phyloP scores from a whole-genome alignment of 164 flowering plant genomes.

The Vitis rupestris region DNA sequence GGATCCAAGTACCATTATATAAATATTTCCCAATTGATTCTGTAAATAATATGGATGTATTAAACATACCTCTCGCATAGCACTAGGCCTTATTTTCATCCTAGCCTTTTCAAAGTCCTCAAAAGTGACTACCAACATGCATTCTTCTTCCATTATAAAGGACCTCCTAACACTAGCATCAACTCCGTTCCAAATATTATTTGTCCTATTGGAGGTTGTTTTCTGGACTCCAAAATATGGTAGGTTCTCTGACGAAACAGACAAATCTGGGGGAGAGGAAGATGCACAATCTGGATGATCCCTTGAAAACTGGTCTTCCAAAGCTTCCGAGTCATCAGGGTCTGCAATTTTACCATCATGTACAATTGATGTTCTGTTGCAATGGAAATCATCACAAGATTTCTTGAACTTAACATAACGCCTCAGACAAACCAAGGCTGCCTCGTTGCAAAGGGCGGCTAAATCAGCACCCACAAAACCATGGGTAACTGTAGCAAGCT shows the following conservation, averaged over 20 bases:
- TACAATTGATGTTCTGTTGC: constrained; percentile 5
- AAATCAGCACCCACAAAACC: constrained; percentile 99
- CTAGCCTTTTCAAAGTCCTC: constrained; percentile 90
- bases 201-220: constrained; percentile 4
- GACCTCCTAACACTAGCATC: constrained; percentile 6
- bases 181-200: constrained; percentile 9
- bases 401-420: constrained; percentile 36
- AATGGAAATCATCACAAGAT: constrained; percentile 8
- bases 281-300: constrained; percentile 31
- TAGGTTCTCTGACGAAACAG: constrained; percentile 20
- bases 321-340: constrained; percentile 16
- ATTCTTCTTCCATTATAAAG: constrained; percentile 18
- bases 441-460: constrained; percentile 82
- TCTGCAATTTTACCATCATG: constrained; percentile 13
- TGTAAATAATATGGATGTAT: not conserved
- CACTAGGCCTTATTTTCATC: constrained; percentile 91
- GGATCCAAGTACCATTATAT: not conserved
- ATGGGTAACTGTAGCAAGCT: constrained; percentile 73
- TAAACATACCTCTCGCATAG: constrained; percentile 92
- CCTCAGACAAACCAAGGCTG: constrained; percentile 67
- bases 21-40: not conserved
- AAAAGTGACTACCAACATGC: constrained; percentile 37
- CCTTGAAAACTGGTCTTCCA: constrained; percentile 1
- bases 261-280: constrained; percentile 22
- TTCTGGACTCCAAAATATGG: constrained; percentile 9